Evolutionary conservation across 75 land plant species (phyloP), one percentile per base, ranked within the genome.

Genomic region (Cryptomeria japonica): DNA sequence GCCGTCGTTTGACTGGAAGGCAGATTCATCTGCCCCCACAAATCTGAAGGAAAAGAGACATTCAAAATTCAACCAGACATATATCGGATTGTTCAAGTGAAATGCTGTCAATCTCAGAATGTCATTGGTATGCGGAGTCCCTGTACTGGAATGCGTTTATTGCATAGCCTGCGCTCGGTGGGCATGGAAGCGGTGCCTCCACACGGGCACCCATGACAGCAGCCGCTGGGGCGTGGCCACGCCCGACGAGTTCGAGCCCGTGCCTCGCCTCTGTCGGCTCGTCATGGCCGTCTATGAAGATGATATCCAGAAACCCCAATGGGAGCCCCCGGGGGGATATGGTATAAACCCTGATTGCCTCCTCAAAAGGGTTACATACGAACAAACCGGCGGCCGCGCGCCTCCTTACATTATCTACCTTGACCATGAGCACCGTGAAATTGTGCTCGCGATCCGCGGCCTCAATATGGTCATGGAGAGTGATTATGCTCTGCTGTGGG

Each of bases 321-420:
- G 91, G 91, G 91, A 90, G 28, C 91, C 91, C 18, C 87, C 91
- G 11, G 91, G 91, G 2, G 91, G 91, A 22, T 90, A 90, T 84
- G 32, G 34, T 0, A 47, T 68, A 2, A 51, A 87, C 16, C 44
- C 86, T 8, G 68, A 76, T 9, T 70, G 77, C 78, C 47, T 91
- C 39, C 49, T 80, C 36, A 89, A 87, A 56, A 76, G 72, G 28
- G 85, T n/a, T 28, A 77, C 85, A 5, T 88, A 90, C 44, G 38
- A 39, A 1, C 49, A 89, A 14, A 89, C 86, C 19, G 36, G 16
- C 28, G 90, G 91, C 25, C 91, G 80, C 36, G 92, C 86, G 11
- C 94, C 94, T 13, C 94, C 94, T 15, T 93, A 93, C 83, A 64
- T 93, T 44, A 92, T 93, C 39, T 92, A 92, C 58, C 68, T 91